Base-by-base conservation (phyloP, 2,329 filamentous ascomycete genomes). In the Trichoderma citrinoviride region DNA sequence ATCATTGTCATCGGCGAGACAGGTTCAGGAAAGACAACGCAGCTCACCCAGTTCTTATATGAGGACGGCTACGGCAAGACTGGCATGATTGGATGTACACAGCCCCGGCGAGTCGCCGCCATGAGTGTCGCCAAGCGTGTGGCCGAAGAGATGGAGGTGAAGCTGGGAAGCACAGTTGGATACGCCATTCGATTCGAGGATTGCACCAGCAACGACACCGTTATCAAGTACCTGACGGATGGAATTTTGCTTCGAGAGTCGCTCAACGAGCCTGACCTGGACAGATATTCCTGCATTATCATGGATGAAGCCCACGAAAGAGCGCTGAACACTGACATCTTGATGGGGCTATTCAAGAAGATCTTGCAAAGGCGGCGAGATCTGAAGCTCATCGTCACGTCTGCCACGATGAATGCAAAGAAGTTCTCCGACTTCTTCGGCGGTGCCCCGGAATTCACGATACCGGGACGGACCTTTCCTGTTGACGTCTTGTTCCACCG, bases 51-150 rank as follows among this genome's bases (percentile, higher is more conserved):
- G 73, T 99, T 98, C 70, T 82, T 99, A 10, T 88, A 96, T 73
- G 95, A 99, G 77, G 95, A 98, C 72, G 96, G 96, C 0, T 99
- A 97, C 75, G 92, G 89, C 15, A 90, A 90, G 63, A 80, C 84
- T 37, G 95, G 95, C 55, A 88, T 97, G 84, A 98, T 99, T 71
- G 94, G 93, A 5, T 99, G 95, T 74, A 99, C 95, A 1, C 95
- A 99, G 71, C 95, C 95, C 60, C 87, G 95, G 72, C 91, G 95
- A 82, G 96, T 99, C 40, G 95, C 95, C 25, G 95, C 95, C 23
- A 99, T 99, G 95, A 97, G 93, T 79, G 95, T 99, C 29, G 95
- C 95, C 2, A 98, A 98, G 77, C 93, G 95, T 81, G 95, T 99
- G 44, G 92, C 92, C 65, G 95, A 99, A 78, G 95, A 99, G 79